phyloP scores from a whole-genome alignment of 768 basidiomycete species.

The Lactifluus echinatus region DNA sequence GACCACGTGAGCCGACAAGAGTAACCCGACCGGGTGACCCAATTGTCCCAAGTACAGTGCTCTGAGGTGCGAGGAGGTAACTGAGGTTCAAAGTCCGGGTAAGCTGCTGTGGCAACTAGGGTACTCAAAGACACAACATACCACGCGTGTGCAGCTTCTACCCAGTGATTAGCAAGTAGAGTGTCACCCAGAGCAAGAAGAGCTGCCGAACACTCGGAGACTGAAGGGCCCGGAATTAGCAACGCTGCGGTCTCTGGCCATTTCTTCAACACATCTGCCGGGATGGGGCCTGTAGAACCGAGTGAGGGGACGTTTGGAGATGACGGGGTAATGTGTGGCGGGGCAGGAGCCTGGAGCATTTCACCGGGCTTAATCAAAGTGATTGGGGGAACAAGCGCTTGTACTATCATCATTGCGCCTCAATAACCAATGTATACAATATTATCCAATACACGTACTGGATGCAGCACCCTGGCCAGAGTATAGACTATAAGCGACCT shows the following conservation, averaged over 20 bases:
- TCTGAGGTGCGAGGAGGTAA: constrained; percentile 80
- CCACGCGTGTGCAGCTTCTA: constrained; percentile 90
- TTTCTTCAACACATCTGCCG: constrained; percentile 52
- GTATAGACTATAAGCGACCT: constrained; percentile 74
- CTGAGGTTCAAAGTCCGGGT: constrained; percentile 32
- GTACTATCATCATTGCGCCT: background rate
- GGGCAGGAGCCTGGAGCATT: constrained; percentile 6
- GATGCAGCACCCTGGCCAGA: constrained; percentile 75
- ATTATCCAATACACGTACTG: constrained; percentile 37
- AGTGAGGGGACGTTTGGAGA: constrained; percentile 54
- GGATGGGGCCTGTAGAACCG: constrained; percentile 38
- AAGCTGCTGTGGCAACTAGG: background rate
- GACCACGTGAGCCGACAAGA: constrained; percentile 63
- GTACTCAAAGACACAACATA: constrained; percentile 38
- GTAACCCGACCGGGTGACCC: constrained; percentile 59
- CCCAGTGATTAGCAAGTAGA: constrained; percentile 59
- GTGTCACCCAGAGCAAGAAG: constrained; percentile 81
- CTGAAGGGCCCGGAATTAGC: constrained; percentile 64
- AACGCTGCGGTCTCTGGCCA: constrained; percentile 88
- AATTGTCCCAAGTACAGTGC: constrained; percentile 63
- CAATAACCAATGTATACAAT: background rate
- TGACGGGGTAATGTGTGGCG: constrained; percentile 38
- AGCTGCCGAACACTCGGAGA: constrained; percentile 60
- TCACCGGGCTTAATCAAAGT: constrained; percentile 13
- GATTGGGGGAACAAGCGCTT: constrained; percentile 10